Evolutionary conservation across 495 filamentous ascomycete genomes (phyloP).

Genomic region (Xylaria bambusicola): DNA sequence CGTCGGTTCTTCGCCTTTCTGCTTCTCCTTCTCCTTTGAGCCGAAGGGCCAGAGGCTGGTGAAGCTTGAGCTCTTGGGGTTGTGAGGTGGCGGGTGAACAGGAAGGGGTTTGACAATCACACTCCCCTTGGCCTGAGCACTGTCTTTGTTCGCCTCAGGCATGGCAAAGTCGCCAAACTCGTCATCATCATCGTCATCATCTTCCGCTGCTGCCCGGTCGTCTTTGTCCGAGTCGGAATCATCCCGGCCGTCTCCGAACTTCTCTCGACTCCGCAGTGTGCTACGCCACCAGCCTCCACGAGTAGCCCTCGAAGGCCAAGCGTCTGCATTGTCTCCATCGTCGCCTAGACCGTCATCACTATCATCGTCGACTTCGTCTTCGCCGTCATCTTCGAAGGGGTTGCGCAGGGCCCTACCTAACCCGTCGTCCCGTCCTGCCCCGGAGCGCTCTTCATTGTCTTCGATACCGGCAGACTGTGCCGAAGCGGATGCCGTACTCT

Average conservation of each 20-base stretch:
- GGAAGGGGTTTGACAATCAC: constrained; percentile 51
- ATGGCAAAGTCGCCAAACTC: constrained; percentile 58
- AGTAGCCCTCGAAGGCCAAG: constrained; percentile 34
- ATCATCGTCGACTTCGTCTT: constrained; percentile 48
- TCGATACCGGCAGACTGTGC: constrained; percentile 33
- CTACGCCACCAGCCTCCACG: constrained; percentile 50
- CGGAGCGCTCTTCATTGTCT: constrained; percentile 28
- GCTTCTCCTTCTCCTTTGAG: constrained; percentile 36
- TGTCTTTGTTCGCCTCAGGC: constrained; percentile 45
- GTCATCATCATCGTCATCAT: constrained; percentile 48
- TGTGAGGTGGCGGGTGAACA: constrained; percentile 44
- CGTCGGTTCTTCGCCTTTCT: constrained; percentile 32
- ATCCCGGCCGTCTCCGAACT: constrained; percentile 50
- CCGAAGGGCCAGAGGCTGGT: constrained; percentile 53
- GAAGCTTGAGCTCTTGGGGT: constrained; percentile 39
- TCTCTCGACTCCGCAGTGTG: constrained; percentile 40
- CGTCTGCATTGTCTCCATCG: constrained; percentile 34
- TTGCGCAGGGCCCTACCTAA: constrained; percentile 37
- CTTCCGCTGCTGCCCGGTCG: constrained; percentile 33
- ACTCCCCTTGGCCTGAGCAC: constrained; percentile 25
- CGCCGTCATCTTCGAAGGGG: constrained; percentile 52
- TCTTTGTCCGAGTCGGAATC: constrained; percentile 45
- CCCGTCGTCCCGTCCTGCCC: constrained; percentile 27
- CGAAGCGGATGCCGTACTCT: constrained; percentile 51
- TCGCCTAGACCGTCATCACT: constrained; percentile 45